phyloP scores from a whole-genome alignment of 2,329 filamentous ascomycete species.

The Exophiala xenobiotica region DNA sequence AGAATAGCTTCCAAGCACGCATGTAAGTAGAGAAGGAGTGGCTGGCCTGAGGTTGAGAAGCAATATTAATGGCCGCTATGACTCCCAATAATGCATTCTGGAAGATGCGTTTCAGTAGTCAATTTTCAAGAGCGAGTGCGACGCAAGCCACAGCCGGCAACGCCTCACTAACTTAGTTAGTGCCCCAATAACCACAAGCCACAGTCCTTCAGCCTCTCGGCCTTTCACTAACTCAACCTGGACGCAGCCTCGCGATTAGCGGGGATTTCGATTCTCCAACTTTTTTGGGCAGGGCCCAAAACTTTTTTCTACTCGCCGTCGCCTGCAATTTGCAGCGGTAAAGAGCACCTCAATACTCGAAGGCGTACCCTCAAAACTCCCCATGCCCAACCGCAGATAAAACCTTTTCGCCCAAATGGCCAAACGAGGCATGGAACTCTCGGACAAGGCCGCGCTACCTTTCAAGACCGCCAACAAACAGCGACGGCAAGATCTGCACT shows the following conservation, averaged over 20 bases:
- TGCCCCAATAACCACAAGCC: no score
- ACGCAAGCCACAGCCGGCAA: no score
- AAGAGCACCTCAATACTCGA: no score
- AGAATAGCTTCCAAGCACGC: slow-evolving; percentile 19
- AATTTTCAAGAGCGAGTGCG: no score
- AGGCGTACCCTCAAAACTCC: no score
- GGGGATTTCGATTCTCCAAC: slow-evolving; percentile 6
- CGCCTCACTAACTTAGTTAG: no score
- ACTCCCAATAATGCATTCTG: no score
- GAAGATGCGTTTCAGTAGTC: no score
- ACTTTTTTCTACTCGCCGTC: not conserved
- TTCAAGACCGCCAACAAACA: slow-evolving; percentile 70
- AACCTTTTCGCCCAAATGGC: slow-evolving; percentile 44
- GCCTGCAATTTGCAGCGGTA: no score
- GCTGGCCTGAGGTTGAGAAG: not conserved
- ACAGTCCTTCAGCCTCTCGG: no score
- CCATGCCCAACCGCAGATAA: not conserved
- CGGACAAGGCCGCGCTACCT: slow-evolving; percentile 44
- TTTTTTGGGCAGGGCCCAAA: not conserved
- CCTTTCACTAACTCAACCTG: not conserved
- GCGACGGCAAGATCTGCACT: slow-evolving; percentile 72
- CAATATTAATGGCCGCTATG: no score
- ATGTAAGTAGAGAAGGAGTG: slow-evolving; percentile 14
- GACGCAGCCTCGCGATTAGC: not conserved
- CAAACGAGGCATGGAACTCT: slow-evolving; percentile 32